phyloP scores from a whole-genome alignment of 2,329 filamentous ascomycete genomes.

The Trichoderma atrobrunneum region DNA sequence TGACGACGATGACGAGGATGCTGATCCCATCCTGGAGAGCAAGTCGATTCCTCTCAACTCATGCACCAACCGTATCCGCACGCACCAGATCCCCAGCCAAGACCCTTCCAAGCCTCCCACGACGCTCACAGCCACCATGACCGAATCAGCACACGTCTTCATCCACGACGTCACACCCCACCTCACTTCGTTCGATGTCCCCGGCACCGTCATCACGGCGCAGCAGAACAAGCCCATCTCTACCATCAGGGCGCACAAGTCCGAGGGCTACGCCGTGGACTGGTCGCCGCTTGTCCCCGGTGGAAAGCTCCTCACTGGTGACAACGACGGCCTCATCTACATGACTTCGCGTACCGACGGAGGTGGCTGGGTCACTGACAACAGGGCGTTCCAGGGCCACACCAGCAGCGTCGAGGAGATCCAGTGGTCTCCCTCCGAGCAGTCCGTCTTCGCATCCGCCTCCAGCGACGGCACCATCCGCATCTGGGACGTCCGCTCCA shows the following conservation, averaged over 20 bases:
- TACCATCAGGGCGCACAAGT: conserved; percentile 86
- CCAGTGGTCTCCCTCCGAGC: conserved; percentile 93
- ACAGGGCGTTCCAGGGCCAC: conserved; percentile 79
- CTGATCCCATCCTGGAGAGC: conserved; percentile 91
- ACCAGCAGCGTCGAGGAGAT: conserved; percentile 85
- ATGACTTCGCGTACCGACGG: conserved; percentile 81
- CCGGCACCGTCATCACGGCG: conserved; percentile 74
- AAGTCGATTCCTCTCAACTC: conserved; percentile 81
- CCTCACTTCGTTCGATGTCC: conserved; percentile 83
- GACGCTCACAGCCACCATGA: conserved; percentile 87
- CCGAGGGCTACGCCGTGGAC: conserved; percentile 94
- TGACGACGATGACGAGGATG: conserved; percentile 69
- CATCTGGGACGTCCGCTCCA: conserved; percentile 92
- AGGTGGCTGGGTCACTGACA: conserved; percentile 86
- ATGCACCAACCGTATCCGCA: conserved; percentile 90
- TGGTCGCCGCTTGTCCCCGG: conserved; percentile 79
- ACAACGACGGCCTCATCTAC: conserved; percentile 88
- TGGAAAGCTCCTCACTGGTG: conserved; percentile 86
- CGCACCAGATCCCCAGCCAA: conserved; percentile 72
- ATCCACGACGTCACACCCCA: conserved; percentile 95
- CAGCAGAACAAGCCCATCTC: conserved; percentile 85
- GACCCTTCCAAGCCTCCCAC: conserved; percentile 70
- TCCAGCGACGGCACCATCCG: conserved; percentile 93
- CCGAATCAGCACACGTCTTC: conserved; percentile 81
- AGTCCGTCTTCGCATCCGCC: conserved; percentile 89